Evolutionary conservation across 257 asterid species (phyloP).

Genomic region (Nicotiana tabacum): DNA sequence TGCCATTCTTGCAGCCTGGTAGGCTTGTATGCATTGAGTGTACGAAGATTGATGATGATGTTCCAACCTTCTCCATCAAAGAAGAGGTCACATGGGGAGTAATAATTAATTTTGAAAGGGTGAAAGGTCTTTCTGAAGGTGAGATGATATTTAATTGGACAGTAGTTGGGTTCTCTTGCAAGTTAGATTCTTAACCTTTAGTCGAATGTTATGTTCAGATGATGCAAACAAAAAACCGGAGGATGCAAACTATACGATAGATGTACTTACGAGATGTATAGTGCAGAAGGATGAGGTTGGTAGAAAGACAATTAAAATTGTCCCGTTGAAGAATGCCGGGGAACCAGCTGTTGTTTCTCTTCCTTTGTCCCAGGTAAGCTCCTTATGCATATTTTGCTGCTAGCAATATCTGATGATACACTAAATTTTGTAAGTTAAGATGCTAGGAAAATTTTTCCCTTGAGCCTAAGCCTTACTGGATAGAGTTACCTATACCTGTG

Average conservation of each 20-base stretch:
- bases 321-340: constrained; percentile 75
- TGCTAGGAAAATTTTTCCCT: too few species aligned
- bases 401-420: background rate
- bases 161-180: constrained; percentile 6
- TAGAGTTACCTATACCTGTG: background rate
- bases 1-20: constrained; percentile 95
- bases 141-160: constrained; percentile 20
- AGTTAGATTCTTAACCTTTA: constrained; percentile 8
- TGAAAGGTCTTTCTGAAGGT: constrained; percentile 80
- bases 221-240: constrained; percentile 76
- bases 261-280: constrained; percentile 79
- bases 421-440: background rate
- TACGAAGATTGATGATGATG: constrained; percentile 42
- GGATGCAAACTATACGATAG: constrained; percentile 75
- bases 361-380: constrained; percentile 80
- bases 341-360: constrained; percentile 80
- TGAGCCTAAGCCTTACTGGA: too few species aligned
- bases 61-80: constrained; percentile 55
- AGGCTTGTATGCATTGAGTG: constrained; percentile 74
- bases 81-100: constrained; percentile 90
- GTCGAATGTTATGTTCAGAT: constrained; percentile 40
- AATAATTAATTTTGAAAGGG: constrained; percentile 76
- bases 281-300: constrained; percentile 67
- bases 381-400: constrained; percentile 9
- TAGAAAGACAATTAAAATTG: constrained; percentile 47